Conservation (phyloP, 345 rosid genomes). For the Gossypium raimondii region DNA sequence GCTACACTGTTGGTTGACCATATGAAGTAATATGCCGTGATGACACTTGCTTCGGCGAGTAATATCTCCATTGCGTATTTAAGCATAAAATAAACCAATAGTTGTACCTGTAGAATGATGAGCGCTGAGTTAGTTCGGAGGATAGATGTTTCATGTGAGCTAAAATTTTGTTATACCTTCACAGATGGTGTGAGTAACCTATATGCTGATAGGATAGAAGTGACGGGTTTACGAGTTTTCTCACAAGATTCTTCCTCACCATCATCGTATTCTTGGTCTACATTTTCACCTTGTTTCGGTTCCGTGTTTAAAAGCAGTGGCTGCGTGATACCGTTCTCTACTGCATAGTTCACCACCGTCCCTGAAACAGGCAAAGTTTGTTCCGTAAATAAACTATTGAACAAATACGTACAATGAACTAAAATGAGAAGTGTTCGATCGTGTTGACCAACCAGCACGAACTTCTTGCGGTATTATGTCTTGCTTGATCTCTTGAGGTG, state of each 20-base stretch:
- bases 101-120: slow-evolving; percentile 48
- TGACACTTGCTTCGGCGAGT: slow-evolving; percentile 75
- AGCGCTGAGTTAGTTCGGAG: not conserved
- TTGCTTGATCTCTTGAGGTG: slow-evolving; percentile 34
- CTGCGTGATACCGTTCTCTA: slow-evolving; percentile 43
- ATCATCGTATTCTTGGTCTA: slow-evolving; percentile 41
- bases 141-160: not conserved
- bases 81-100: slow-evolving; percentile 79
- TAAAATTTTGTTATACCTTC: slow-evolving; percentile 36
- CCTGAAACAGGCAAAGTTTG: slow-evolving; percentile 24
- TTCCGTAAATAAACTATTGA: not conserved
- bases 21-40: slow-evolving; percentile 57
- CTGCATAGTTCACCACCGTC: slow-evolving; percentile 35
- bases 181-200: slow-evolving; percentile 67
- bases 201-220: slow-evolving; percentile 64
- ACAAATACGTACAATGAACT: not conserved
- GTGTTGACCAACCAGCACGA: slow-evolving; percentile 37
- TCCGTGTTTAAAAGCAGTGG: slow-evolving; percentile 44
- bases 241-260: slow-evolving; percentile 43
- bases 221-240: slow-evolving; percentile 42
- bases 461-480: slow-evolving; percentile 25
- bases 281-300: slow-evolving; percentile 35
- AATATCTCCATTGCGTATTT: slow-evolving; percentile 81
- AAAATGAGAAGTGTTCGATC: not conserved
- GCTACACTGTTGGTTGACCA: slow-evolving; percentile 75